These are phyloP conservation scores for Avicennia marina DNA, from an alignment of 257 asterid genomes.

Conservation along the genomic window DNA sequence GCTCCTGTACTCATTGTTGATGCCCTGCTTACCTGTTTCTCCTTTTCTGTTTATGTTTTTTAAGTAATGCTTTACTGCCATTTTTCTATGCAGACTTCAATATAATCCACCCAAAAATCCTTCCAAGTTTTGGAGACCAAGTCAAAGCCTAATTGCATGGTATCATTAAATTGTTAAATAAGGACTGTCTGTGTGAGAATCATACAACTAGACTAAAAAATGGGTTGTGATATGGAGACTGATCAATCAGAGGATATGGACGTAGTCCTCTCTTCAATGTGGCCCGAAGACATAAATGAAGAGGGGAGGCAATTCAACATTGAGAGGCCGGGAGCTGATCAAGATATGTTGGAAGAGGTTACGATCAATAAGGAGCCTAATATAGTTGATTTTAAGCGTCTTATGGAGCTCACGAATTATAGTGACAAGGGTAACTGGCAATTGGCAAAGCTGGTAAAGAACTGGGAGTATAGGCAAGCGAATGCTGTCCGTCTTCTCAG, in stretches of 20 bases:
- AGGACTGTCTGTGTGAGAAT: neutral
- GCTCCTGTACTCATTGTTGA: no score
- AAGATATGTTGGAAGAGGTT: conserved; percentile 80
- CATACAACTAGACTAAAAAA: neutral
- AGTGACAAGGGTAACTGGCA: conserved; percentile 90
- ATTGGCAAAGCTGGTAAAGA: conserved; percentile 63
- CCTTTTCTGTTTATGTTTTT: no score
- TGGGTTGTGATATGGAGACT: conserved; percentile 65
- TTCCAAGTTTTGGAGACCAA: neutral
- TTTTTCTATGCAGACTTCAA: no score
- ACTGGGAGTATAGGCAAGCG: conserved; percentile 82
- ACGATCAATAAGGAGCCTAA: conserved; percentile 58
- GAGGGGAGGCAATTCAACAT: conserved; percentile 79
- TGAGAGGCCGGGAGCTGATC: conserved; percentile 53
- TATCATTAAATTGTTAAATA: no score
- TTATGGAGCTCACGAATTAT: conserved; percentile 64
- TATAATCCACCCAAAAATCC: no score
- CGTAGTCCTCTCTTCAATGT: conserved; percentile 81
- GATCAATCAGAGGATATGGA: conserved; percentile 75
- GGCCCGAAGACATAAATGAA: conserved; percentile 91
- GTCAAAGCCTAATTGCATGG: no score
- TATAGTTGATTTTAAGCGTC: conserved; percentile 66
- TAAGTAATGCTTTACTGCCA: no score
- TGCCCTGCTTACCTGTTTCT: no score
- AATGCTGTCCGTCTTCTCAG: conserved; percentile 72